A percentile compares a stretch with the other conserved stretches of the same genome.
phyloP scores from a whole-genome alignment of 805 yeast species.

The Yarrowia osloensis region DNA sequence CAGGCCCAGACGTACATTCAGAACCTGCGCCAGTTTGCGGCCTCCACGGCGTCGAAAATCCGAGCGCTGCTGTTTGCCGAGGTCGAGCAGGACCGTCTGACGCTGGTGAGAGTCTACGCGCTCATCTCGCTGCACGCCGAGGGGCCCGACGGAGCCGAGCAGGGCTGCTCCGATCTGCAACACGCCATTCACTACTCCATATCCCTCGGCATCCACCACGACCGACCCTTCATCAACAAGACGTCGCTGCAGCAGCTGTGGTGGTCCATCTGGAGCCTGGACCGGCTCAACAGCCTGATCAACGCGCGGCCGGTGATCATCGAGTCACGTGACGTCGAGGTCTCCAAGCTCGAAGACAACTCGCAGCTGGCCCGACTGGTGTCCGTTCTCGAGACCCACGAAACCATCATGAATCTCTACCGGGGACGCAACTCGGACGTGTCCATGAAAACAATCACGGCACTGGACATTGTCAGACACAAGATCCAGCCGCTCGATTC shows the following conservation, averaged over 20 bases:
- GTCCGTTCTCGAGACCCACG: not conserved
- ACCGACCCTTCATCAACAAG: slow-evolving; percentile 42
- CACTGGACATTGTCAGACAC: not conserved
- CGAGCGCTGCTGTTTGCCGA: slow-evolving; percentile 46
- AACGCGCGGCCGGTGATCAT: slow-evolving; percentile 47
- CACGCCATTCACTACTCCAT: slow-evolving; percentile 47
- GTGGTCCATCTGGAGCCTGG: slow-evolving; percentile 49
- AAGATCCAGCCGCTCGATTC: slow-evolving; percentile 18
- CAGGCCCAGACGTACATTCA: slow-evolving; percentile 42
- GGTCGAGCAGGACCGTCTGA: slow-evolving; percentile 46
- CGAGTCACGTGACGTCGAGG: slow-evolving; percentile 46
- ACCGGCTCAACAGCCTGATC: slow-evolving; percentile 46
- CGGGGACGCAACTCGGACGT: not conserved
- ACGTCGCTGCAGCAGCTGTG: slow-evolving; percentile 41
- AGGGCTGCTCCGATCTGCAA: slow-evolving; percentile 44
- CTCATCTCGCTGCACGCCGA: slow-evolving; percentile 46
- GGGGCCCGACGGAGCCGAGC: slow-evolving; percentile 46
- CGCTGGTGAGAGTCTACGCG: slow-evolving; percentile 45
- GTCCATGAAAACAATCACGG: not conserved
- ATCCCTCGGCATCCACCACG: slow-evolving; percentile 47
- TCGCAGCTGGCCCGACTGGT: slow-evolving; percentile 42
- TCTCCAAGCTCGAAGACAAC: slow-evolving; percentile 39
- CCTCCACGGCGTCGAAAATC: slow-evolving; percentile 42
- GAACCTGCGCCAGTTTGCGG: slow-evolving; percentile 42
- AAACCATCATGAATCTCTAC: slow-evolving; percentile 10